Percentiles rank a stretch among this genome's conserved stretches.
These are phyloP conservation scores for Naumovozyma castellii DNA, from an alignment of 805 yeast species.

Conservation along the genomic window DNA sequence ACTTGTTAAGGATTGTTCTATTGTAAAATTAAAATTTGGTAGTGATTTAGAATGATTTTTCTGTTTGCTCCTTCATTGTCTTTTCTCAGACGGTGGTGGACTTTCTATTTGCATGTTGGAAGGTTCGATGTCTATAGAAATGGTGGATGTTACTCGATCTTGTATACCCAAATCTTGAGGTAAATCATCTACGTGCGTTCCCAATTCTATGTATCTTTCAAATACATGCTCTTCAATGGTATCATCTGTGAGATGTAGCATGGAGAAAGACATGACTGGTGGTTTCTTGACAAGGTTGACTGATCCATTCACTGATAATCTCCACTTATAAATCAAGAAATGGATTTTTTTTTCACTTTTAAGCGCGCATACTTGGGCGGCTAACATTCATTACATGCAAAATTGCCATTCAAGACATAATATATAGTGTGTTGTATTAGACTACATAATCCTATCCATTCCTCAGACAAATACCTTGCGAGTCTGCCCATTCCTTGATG, in stretches of 20 bases:
- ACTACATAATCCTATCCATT: too few relatives aligned
- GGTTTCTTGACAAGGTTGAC: not conserved
- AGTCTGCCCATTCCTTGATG: slow-evolving; percentile 28
- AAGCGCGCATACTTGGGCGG: too few relatives aligned
- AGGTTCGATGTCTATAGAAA: slow-evolving; percentile 23
- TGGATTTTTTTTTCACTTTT: too few relatives aligned
- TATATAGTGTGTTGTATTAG: too few relatives aligned
- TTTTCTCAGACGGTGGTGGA: not conserved
- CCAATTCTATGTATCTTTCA: slow-evolving; percentile 23
- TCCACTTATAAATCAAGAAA: too few relatives aligned
- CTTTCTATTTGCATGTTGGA: slow-evolving; percentile 1
- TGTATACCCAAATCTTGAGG: slow-evolving; percentile 29
- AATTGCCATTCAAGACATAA: too few relatives aligned
- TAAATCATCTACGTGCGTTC: slow-evolving; percentile 10
- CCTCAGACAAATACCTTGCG: slow-evolving; percentile 21
- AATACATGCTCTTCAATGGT: slow-evolving; percentile 25
- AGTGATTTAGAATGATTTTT: too few relatives aligned
- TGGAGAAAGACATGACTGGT: not conserved
- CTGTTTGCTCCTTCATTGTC: not conserved
- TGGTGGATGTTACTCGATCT: slow-evolving; percentile 1
- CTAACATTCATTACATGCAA: too few relatives aligned
- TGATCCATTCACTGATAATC: too few relatives aligned
- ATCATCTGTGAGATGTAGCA: slow-evolving; percentile 8
- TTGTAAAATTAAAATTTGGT: slow-evolving; percentile 7
- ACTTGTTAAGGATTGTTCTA: slow-evolving; percentile 25